A percentile compares a stretch with the other conserved stretches of the same genome.
These are phyloP conservation scores for Endogone sp. DNA, from an alignment of 192 early-diverging fungal species.

Conservation along the genomic window DNA sequence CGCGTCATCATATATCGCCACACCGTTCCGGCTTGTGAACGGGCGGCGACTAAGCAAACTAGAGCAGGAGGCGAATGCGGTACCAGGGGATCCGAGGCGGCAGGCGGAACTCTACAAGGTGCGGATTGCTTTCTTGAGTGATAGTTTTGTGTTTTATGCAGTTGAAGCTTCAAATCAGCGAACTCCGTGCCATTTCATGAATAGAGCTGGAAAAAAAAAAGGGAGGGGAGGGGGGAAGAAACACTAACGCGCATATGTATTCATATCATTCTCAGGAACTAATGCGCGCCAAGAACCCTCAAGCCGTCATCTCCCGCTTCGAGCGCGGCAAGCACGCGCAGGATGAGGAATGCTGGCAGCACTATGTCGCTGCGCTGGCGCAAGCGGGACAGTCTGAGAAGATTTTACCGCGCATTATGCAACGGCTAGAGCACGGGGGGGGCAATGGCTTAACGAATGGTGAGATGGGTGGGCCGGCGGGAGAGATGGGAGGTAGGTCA, in stretches of 20 bases:
- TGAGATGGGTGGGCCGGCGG: neutral
- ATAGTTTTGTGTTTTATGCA: no score
- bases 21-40: conserved; percentile 36
- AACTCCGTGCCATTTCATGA: no score
- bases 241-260: neutral
- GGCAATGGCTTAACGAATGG: conserved; percentile 1
- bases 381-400: conserved; percentile 46
- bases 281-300: conserved; percentile 44
- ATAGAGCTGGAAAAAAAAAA: no score
- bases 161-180: no score
- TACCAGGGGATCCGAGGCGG: conserved; percentile 39
- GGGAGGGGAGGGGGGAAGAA: no score
- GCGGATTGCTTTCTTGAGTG: no score
- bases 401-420: conserved; percentile 49
- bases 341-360: conserved; percentile 50
- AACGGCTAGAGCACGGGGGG: conserved; percentile 39
- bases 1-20: conserved; percentile 1
- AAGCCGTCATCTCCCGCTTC: conserved; percentile 47
- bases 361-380: conserved; percentile 49
- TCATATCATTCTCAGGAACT: conserved; percentile 35
- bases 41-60: conserved; percentile 41
- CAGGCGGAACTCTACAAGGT: conserved; percentile 57
- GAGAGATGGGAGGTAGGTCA: conserved; percentile 7
- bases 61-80: conserved; percentile 50
- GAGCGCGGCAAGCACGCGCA: conserved; percentile 48